Conservation (phyloP, 371 early-diverging fungal species). For the Mucor mucedo region DNA sequence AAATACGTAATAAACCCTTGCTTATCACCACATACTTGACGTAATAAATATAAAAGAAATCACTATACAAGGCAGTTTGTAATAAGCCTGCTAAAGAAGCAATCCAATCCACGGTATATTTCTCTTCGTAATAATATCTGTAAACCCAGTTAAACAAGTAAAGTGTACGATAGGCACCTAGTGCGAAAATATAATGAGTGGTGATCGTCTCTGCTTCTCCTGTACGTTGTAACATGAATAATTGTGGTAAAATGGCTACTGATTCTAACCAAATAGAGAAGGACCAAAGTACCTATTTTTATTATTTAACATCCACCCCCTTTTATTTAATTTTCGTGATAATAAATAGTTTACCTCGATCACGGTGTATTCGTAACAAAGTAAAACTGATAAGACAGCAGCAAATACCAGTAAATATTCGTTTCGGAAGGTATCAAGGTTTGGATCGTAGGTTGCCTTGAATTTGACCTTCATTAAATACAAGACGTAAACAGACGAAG, state of each 20-base stretch:
- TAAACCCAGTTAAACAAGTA: slow-evolving; percentile 98
- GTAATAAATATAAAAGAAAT: slow-evolving; percentile 98
- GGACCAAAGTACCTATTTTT: slow-evolving; percentile 82
- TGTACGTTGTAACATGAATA: slow-evolving; percentile 95
- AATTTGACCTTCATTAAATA: slow-evolving; percentile 89
- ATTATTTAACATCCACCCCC: not conserved
- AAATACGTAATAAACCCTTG: slow-evolving; percentile 26
- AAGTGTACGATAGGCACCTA: slow-evolving; percentile 96
- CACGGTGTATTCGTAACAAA: slow-evolving; percentile 74
- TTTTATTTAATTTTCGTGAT: not conserved
- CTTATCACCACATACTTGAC: slow-evolving; percentile 36
- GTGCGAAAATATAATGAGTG: slow-evolving; percentile 95
- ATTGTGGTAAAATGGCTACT: slow-evolving; percentile 99
- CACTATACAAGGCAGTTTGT: slow-evolving; percentile 95
- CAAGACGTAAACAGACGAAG: slow-evolving; percentile 82
- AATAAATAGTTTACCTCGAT: slow-evolving; percentile 61
- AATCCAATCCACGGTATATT: slow-evolving; percentile 66
- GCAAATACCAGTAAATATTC: slow-evolving; percentile 78
- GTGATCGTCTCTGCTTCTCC: slow-evolving; percentile 99
- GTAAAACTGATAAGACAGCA: slow-evolving; percentile 71
- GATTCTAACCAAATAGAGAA: slow-evolving; percentile 98
- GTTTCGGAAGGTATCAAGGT: slow-evolving; percentile 89
- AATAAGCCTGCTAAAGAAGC: slow-evolving; percentile 90
- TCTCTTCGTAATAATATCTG: slow-evolving; percentile 76
- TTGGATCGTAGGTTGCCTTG: slow-evolving; percentile 92